phyloP scores from a whole-genome alignment of 1,139 yeast genomes.

The Protomyces gravidus region DNA sequence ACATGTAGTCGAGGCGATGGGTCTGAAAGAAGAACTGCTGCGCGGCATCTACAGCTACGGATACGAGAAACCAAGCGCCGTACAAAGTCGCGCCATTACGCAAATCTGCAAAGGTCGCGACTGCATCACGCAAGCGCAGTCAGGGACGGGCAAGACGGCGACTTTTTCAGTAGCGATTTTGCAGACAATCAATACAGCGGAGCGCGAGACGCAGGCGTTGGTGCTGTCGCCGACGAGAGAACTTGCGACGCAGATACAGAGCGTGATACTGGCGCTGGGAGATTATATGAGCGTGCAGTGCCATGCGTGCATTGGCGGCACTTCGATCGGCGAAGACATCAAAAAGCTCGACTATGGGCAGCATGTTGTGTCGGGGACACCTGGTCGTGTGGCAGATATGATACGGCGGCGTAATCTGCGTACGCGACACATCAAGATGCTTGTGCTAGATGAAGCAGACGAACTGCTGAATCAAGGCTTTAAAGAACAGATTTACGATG shows the following conservation, averaged over 20 bases:
- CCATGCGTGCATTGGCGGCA: slow-evolving; percentile 99
- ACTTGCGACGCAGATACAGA: slow-evolving; percentile 95
- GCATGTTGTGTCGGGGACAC: slow-evolving; percentile 97
- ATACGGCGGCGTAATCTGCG: slow-evolving; percentile 88
- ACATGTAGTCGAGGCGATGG: slow-evolving; percentile 31
- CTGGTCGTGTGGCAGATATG: slow-evolving; percentile 98
- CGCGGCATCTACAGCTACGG: slow-evolving; percentile 89
- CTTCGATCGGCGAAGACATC: slow-evolving; percentile 84
- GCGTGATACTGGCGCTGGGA: slow-evolving; percentile 90
- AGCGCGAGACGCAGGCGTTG: slow-evolving; percentile 69
- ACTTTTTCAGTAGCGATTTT: slow-evolving; percentile 96
- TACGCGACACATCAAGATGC: slow-evolving; percentile 90
- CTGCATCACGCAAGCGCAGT: slow-evolving; percentile 98
- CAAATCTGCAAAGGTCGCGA: slow-evolving; percentile 96
- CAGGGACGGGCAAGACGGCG: slow-evolving; percentile 99
- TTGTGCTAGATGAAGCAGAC: slow-evolving; percentile 98
- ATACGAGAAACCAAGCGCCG: slow-evolving; percentile 95
- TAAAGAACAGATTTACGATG: slow-evolving; percentile 96
- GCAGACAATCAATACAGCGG: slow-evolving; percentile 58
- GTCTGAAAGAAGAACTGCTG: slow-evolving; percentile 41
- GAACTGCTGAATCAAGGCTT: slow-evolving; percentile 96
- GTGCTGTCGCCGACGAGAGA: slow-evolving; percentile 98
- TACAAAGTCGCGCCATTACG: slow-evolving; percentile 96
- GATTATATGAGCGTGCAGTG: slow-evolving; percentile 89
- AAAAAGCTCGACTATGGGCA: slow-evolving; percentile 89